Conservation (phyloP, 2,329 filamentous ascomycete species). For the Achaetomium macrosporum region DNA sequence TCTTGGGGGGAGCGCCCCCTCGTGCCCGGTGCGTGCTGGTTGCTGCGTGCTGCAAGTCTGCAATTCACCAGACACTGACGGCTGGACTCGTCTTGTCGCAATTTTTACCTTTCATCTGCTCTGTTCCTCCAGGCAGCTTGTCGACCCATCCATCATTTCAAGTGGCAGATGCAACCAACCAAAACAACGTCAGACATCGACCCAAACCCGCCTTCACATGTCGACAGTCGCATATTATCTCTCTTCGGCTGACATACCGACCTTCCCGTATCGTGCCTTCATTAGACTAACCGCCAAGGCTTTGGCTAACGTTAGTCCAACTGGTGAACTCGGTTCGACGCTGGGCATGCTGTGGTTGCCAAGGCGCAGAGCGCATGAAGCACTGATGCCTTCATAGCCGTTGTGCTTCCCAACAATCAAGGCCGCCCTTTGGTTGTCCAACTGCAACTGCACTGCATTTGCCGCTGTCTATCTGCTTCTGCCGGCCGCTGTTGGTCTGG, state of each 20-base stretch:
- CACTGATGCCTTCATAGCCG: slow-evolving; percentile 1
- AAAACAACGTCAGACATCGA: too few relatives aligned
- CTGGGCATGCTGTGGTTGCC: not conserved
- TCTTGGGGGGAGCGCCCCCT: not conserved
- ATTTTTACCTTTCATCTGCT: too few relatives aligned
- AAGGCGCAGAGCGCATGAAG: slow-evolving; percentile 2
- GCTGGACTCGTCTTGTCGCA: too few relatives aligned
- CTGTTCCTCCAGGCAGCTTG: too few relatives aligned
- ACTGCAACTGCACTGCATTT: not conserved
- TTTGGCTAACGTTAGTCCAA: too few relatives aligned
- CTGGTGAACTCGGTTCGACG: not conserved
- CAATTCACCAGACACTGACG: not conserved
- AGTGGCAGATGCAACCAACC: too few relatives aligned
- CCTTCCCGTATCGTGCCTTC: not conserved
- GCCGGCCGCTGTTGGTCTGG: slow-evolving; percentile 8
- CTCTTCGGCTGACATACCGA: too few relatives aligned
- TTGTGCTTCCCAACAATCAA: not conserved
- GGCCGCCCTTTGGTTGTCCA: not conserved
- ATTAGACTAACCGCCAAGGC: not conserved
- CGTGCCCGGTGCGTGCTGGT: not conserved
- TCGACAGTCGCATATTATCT: too few relatives aligned
- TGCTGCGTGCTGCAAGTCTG: not conserved
- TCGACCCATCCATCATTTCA: too few relatives aligned
- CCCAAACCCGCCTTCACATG: too few relatives aligned
- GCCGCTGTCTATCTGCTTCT: not conserved